Conservation (phyloP, 2,329 filamentous ascomycete species). For the Orbilia ellipsospora region DNA sequence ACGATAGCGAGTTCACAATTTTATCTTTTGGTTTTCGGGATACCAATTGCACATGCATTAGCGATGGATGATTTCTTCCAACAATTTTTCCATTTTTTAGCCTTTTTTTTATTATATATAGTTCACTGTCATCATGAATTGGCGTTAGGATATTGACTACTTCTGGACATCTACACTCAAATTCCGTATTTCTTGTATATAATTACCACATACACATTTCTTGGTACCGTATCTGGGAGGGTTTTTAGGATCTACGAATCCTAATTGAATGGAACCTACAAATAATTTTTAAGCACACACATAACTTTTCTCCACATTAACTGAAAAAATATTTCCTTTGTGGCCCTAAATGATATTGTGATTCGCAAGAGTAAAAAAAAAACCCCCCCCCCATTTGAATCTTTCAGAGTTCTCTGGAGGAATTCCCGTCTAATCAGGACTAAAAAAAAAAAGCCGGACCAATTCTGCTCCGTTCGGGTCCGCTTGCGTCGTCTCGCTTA, state of each 20-base stretch:
- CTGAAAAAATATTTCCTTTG: no score
- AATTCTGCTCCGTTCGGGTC: constrained; percentile 16
- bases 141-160: constrained; percentile 13
- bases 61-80: constrained; percentile 8
- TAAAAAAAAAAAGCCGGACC: constrained; percentile 5
- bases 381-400: no score
- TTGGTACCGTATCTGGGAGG: constrained; percentile 17
- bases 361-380: background rate
- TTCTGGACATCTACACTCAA: constrained; percentile 6
- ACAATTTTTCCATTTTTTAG: constrained; percentile 3
- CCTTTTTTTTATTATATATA: background rate
- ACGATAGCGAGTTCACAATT: constrained; percentile 41
- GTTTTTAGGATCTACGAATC: background rate
- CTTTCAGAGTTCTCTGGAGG: no score
- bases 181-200: constrained; percentile 58
- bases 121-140: background rate
- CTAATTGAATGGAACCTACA: background rate
- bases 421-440: no score
- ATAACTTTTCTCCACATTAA: no score
- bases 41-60: constrained; percentile 27
- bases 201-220: constrained; percentile 59
- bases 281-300: no score
- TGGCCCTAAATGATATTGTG: background rate
- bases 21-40: constrained; percentile 19
- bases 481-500: constrained; percentile 19